Evolutionary conservation across 345 rosid genomes (phyloP).

Genomic region (Eutrema heterophyllum): DNA sequence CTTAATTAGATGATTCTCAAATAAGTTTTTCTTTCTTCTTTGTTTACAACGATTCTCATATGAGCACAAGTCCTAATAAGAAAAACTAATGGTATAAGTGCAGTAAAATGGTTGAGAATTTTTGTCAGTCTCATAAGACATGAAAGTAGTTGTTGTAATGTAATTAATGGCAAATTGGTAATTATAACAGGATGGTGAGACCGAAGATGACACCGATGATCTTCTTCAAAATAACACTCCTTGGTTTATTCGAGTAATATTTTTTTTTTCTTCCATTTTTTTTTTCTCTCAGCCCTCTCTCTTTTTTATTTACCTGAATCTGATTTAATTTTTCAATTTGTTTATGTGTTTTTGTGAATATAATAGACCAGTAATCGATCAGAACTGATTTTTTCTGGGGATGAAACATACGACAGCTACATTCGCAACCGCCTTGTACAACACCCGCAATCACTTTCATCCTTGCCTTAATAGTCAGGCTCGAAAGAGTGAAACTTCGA

Average conservation of each 20-base stretch:
- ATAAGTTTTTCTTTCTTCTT: background rate
- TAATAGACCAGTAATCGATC: conserved; percentile 84
- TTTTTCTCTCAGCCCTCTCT: background rate
- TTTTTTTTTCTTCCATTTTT: background rate
- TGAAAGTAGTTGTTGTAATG: background rate
- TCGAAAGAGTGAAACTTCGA: conserved; percentile 58
- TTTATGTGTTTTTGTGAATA: background rate
- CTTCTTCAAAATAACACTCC: conserved; percentile 56
- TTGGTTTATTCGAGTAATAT: conserved; percentile 68
- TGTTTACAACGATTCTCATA: background rate
- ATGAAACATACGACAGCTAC: conserved; percentile 89
- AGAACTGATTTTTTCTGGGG: conserved; percentile 65
- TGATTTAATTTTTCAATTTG: background rate
- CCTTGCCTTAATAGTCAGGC: conserved; percentile 62
- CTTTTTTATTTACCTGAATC: background rate
- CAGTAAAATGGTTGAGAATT: background rate
- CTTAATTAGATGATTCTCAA: background rate
- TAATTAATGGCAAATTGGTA: background rate
- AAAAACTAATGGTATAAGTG: background rate
- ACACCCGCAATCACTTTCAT: conserved; percentile 78
- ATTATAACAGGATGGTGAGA: conserved; percentile 47
- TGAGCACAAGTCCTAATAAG: background rate
- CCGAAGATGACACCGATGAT: conserved; percentile 68
- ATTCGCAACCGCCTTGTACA: conserved; percentile 74
- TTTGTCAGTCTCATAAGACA: no score